phyloP scores from a whole-genome alignment of 2,329 filamentous ascomycete species.

The Penicillium sp. region DNA sequence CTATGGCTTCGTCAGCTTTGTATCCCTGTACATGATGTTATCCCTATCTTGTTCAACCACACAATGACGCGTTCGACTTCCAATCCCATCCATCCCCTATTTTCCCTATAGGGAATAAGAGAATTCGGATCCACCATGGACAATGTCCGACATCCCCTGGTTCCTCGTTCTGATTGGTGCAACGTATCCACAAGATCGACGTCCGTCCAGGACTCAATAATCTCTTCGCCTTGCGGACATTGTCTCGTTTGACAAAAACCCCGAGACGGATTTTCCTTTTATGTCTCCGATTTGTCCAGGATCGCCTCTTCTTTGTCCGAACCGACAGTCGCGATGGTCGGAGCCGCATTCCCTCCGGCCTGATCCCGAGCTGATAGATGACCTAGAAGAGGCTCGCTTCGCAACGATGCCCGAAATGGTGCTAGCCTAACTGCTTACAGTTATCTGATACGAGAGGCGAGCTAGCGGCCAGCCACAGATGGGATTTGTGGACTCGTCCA shows the following conservation, averaged over 20 bases:
- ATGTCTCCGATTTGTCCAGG: not conserved
- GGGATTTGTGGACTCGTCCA: not conserved
- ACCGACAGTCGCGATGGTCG: not conserved
- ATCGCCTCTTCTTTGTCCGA: not conserved
- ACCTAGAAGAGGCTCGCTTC: not conserved
- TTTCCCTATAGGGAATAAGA: slow-evolving; percentile 10
- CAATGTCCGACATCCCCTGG: slow-evolving; percentile 7
- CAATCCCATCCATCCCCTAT: not conserved
- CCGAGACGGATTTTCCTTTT: not conserved
- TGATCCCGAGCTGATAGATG: not conserved
- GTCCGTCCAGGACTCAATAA: not conserved
- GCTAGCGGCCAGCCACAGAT: not conserved
- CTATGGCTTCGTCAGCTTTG: slow-evolving; percentile 8
- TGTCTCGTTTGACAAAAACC: not conserved
- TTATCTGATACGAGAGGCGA: not conserved
- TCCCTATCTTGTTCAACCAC: not conserved
- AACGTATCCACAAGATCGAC: slow-evolving; percentile 9
- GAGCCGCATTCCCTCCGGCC: not conserved
- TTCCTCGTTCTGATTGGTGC: slow-evolving; percentile 4
- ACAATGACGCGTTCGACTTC: slow-evolving; percentile 17
- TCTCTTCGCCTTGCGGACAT: not conserved
- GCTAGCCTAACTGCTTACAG: not conserved
- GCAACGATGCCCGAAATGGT: not conserved
- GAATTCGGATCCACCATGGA: slow-evolving; percentile 12
- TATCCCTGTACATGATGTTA: slow-evolving; percentile 12